These are phyloP conservation scores for Baudoinia panamericana DNA, from an alignment of 495 filamentous ascomycete species.

Conservation along the genomic window DNA sequence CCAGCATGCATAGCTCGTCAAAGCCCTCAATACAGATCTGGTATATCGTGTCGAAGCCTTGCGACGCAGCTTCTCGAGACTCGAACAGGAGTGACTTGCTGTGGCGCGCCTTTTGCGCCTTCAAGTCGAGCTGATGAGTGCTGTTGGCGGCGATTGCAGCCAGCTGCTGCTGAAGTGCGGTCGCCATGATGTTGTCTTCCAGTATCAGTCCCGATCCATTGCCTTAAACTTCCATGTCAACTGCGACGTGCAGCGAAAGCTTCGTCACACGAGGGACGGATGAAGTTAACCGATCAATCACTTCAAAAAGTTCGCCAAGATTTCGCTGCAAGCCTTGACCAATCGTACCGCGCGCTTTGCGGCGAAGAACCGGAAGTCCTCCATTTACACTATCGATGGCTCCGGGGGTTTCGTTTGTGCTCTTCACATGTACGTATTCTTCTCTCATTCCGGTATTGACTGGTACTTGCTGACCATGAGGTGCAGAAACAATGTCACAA, in stretches of 20 bases:
- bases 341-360: no score
- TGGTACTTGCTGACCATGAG: no score
- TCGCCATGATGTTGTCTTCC: slow-evolving; percentile 12
- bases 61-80: slow-evolving; percentile 59
- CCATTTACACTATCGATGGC: no score
- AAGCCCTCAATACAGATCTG: slow-evolving; percentile 77
- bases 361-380: no score
- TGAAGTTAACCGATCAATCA: not conserved
- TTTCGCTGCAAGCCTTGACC: no score
- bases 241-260: not conserved
- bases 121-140: slow-evolving; percentile 56
- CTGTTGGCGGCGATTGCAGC: slow-evolving; percentile 28
- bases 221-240: not conserved
- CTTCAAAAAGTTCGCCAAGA: slow-evolving; percentile 1
- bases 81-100: slow-evolving; percentile 89
- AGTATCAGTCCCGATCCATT: not conserved
- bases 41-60: slow-evolving; percentile 81
- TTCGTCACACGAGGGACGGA: no score
- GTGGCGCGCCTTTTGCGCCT: slow-evolving; percentile 76
- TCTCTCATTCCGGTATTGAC: not conserved
- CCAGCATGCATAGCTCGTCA: slow-evolving; percentile 75
- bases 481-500: slow-evolving; percentile 1
- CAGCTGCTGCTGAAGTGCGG: slow-evolving; percentile 32
- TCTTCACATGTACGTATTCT: not conserved
- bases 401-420: no score